Evolutionary conservation across 2,329 filamentous ascomycete species (phyloP), one percentile per base, ranked within the genome.

Genomic region (Exophiala sp.): DNA sequence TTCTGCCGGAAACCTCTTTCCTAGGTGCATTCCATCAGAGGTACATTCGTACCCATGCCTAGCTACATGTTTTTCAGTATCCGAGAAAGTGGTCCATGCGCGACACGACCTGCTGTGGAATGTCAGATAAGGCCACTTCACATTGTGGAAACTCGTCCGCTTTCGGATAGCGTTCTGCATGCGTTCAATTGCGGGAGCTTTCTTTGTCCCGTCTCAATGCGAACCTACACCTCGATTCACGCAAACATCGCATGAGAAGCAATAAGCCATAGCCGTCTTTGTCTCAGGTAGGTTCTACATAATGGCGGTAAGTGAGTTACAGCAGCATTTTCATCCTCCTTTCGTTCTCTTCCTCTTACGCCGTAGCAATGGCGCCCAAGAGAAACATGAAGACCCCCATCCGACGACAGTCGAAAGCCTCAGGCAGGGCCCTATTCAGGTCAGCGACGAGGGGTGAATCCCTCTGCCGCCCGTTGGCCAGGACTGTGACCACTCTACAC

Each of bases 211-310:
- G n/a, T 43, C 41, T 29, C 20, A 43, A 43, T 24, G 41, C 41
- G 21, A 24, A 12, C 21, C 11, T 7, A 24, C 11, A 3, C 20
- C 29, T 20, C 21, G 21, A 29, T 43, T 43, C 20, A 43, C 29
- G 41, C 41, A 43, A 43, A 43, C 41, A 43, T 32, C 8, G 18
- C 29, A 12, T 24, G 10, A 43, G 41, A 24, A 8, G 14, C 11
- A 9, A 43, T 29, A 24, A 3, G 21, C 10, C 21, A 16, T 43
- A 20, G 3, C 18, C 8, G 41, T n/a, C 41, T 43, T 43, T 43
- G 41, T 43, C 41, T 24, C 10, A 43, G 41, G 41, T 43, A 43
- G 14, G 41, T 43, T 24, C 14, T 43, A 43, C 24, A 21, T 43
- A 29, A 29, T 29, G 9, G 21, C 9, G 9, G 9, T 11, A 20